These are phyloP conservation scores for Globisporangium heterothallicum DNA, from an alignment of 352 stramenopile genomes.

Conservation along the genomic window DNA sequence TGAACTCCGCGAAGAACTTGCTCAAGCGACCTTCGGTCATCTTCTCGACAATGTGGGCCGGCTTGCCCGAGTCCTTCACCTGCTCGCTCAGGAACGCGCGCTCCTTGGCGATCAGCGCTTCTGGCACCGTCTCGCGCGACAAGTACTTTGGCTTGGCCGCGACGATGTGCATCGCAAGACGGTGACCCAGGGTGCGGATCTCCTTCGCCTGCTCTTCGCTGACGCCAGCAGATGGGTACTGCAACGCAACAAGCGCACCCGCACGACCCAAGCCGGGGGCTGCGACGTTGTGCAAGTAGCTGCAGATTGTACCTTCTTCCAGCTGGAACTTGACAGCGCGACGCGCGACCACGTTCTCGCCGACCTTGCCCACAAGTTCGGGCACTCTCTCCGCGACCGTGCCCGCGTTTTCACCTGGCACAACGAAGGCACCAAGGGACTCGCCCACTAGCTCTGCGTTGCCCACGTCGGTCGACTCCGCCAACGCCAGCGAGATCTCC, in stretches of 20 bases:
- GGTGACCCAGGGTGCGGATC: slow-evolving; percentile 84
- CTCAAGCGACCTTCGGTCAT: slow-evolving; percentile 90
- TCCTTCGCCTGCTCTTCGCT: slow-evolving; percentile 41
- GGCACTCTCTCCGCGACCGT: slow-evolving; percentile 68
- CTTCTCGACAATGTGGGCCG: slow-evolving; percentile 91
- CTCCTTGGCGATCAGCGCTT: slow-evolving; percentile 87
- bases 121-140: slow-evolving; percentile 79
- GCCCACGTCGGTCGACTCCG: slow-evolving; percentile 15
- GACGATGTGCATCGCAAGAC: slow-evolving; percentile 95
- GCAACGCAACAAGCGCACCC: slow-evolving; percentile 88
- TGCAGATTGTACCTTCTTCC: slow-evolving; percentile 66
- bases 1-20: slow-evolving; percentile 94
- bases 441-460: slow-evolving; percentile 28
- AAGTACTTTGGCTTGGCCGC: slow-evolving; percentile 91
- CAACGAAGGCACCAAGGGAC: slow-evolving; percentile 33
- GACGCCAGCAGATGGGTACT: slow-evolving; percentile 51
- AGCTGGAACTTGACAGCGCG: slow-evolving; percentile 69
- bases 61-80: slow-evolving; percentile 84
- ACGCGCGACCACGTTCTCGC: slow-evolving; percentile 82
- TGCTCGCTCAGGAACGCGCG: slow-evolving; percentile 87
- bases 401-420: slow-evolving; percentile 31
- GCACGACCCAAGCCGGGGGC: slow-evolving; percentile 63
- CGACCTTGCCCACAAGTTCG: slow-evolving; percentile 77
- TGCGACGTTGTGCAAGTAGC: slow-evolving; percentile 84
- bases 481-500: slow-evolving; percentile 42